Conservation (phyloP, 2,329 filamentous ascomycete species). For the Cladosporium cucumerinum region DNA sequence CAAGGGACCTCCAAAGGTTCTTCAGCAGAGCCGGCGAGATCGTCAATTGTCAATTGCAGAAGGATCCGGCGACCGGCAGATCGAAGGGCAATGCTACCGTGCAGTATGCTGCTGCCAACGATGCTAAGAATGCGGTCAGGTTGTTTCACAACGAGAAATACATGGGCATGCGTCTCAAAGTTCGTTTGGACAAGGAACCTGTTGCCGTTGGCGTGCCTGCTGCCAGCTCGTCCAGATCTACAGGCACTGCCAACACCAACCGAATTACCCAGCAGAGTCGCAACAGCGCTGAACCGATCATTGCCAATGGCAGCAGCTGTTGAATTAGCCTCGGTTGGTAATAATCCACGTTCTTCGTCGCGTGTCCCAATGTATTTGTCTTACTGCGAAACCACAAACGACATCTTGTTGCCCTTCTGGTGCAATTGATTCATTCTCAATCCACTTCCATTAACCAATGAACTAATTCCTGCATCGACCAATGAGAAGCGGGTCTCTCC, state of each 20-base stretch:
- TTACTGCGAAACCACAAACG: neutral
- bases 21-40: constrained; percentile 30
- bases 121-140: constrained; percentile 27
- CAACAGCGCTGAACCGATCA: constrained; percentile 19
- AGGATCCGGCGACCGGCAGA: constrained; percentile 25
- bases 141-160: constrained; percentile 26
- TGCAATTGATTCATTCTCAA: neutral
- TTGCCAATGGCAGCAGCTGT: constrained; percentile 24
- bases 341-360: neutral
- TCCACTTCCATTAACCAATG: neutral
- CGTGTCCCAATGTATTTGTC: neutral
- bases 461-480: neutral
- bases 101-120: constrained; percentile 25
- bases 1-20: constrained; percentile 24
- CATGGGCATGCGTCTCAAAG: constrained; percentile 26
- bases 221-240: neutral
- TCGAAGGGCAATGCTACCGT: constrained; percentile 31
- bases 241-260: neutral
- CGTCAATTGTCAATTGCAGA: constrained; percentile 22
- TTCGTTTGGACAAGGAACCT: constrained; percentile 27
- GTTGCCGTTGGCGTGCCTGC: constrained; percentile 20
- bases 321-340: neutral
- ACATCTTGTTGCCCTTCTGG: neutral
- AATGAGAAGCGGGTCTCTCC: neutral
- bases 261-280: constrained; percentile 1